A percentile compares a stretch with the other conserved stretches of the same genome.
phyloP scores from a whole-genome alignment of 1,284 basidiomycete genomes.

The Pterula multifida region DNA sequence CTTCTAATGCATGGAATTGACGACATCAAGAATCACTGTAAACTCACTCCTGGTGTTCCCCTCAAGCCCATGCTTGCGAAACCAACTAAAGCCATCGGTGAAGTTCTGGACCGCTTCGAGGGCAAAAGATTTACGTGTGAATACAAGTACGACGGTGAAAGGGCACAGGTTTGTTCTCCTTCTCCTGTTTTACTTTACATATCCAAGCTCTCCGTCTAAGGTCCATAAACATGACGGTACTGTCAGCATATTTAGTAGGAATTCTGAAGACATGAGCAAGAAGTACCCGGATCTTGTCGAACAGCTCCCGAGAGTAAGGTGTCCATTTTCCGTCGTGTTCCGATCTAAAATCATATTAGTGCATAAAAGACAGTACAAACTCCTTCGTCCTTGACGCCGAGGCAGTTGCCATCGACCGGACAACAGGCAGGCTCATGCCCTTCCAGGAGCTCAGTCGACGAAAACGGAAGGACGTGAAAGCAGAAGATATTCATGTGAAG shows the following conservation, averaged over 20 bases:
- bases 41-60: slow-evolving; percentile 90
- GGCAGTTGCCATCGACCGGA: slow-evolving; percentile 89
- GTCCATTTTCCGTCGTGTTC: background rate
- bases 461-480: slow-evolving; percentile 95
- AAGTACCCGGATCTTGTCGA: slow-evolving; percentile 97
- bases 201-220: slow-evolving; percentile 20
- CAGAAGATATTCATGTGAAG: slow-evolving; percentile 91
- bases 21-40: slow-evolving; percentile 65
- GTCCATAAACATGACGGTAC: slow-evolving; percentile 76
- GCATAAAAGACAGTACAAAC: slow-evolving; percentile 69
- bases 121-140: slow-evolving; percentile 95
- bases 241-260: slow-evolving; percentile 87
- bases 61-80: slow-evolving; percentile 99
- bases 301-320: slow-evolving; percentile 72
- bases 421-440: slow-evolving; percentile 77
- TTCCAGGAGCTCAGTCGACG: slow-evolving; percentile 95
- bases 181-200: background rate
- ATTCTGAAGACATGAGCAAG: slow-evolving; percentile 99
- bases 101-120: slow-evolving; percentile 96
- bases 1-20: slow-evolving; percentile 74
- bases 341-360: slow-evolving; percentile 33
- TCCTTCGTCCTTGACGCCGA: slow-evolving; percentile 95
- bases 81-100: slow-evolving; percentile 97
- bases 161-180: slow-evolving; percentile 62
- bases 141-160: slow-evolving; percentile 99